A percentile compares a stretch with the other conserved stretches of the same genome.
These are phyloP conservation scores for Talaromyces trachyspermus DNA, from an alignment of 495 filamentous ascomycete species.

Conservation along the genomic window DNA sequence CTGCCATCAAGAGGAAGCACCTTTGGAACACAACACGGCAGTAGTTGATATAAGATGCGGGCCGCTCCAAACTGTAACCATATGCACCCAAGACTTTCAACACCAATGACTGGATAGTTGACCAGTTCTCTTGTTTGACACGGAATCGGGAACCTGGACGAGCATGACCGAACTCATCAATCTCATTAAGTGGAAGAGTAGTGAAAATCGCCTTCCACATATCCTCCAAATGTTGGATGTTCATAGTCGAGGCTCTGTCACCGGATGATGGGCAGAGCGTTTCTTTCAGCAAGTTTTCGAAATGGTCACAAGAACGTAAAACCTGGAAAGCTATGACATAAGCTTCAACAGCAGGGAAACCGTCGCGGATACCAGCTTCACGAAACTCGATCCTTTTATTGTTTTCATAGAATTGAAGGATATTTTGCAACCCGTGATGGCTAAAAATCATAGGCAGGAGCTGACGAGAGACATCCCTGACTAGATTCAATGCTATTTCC, in stretches of 20 bases:
- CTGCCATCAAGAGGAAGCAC: conserved; percentile 68
- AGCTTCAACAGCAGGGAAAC: conserved; percentile 50
- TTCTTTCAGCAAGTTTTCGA: conserved; percentile 23
- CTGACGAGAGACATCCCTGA: conserved; percentile 25
- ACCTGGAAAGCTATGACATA: conserved; percentile 61
- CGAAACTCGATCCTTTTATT: conserved; percentile 44
- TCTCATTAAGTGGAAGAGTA: conserved; percentile 66
- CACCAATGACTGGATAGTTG: conserved; percentile 55
- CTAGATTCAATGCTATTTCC: conserved; percentile 19
- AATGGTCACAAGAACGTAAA: conserved; percentile 34
- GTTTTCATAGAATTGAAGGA: conserved; percentile 57
- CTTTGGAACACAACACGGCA: conserved; percentile 64
- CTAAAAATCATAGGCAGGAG: conserved; percentile 32
- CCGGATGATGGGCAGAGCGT: conserved; percentile 20
- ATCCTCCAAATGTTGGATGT: conserved; percentile 55
- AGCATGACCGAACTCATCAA: conserved; percentile 61
- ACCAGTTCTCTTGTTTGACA: conserved; percentile 61
- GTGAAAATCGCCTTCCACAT: conserved; percentile 70
- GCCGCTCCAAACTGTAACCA: conserved; percentile 38
- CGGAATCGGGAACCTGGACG: conserved; percentile 49
- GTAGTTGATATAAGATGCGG: conserved; percentile 72
- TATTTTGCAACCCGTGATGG: conserved; percentile 33
- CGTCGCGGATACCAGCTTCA: conserved; percentile 59
- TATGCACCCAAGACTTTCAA: conserved; percentile 61
- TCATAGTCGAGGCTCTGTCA: conserved; percentile 17